phyloP scores from a whole-genome alignment of 2,329 filamentous ascomycete species.

The Botryotinia convoluta region DNA sequence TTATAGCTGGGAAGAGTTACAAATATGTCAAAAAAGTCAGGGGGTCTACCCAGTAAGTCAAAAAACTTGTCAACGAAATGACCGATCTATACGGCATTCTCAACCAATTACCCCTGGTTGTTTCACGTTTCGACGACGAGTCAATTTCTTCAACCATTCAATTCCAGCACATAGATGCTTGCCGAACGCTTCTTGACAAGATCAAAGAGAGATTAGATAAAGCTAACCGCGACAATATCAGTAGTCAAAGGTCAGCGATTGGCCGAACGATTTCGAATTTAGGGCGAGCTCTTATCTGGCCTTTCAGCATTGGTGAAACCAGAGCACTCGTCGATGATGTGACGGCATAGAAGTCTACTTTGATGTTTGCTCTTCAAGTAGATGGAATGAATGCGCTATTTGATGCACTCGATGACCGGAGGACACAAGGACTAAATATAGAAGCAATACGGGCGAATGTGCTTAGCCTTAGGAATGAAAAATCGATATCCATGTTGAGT shows the following conservation, averaged over 20 bases:
- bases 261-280: conserved; percentile 6
- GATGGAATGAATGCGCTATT: conserved; percentile 1
- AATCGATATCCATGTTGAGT: background rate
- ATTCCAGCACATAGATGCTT: background rate
- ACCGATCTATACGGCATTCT: conserved; percentile 5
- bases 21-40: conserved; percentile 17
- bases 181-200: background rate
- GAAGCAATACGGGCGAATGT: background rate
- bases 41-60: conserved; percentile 8
- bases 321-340: conserved; percentile 5
- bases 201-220: background rate
- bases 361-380: conserved; percentile 6
- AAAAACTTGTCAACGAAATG: conserved; percentile 10
- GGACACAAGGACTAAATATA: background rate
- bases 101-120: background rate
- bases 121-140: background rate
- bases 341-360: conserved; percentile 3
- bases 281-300: conserved; percentile 5
- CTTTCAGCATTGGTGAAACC: conserved; percentile 6
- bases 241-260: background rate
- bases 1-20: conserved; percentile 12
- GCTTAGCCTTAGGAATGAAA: background rate
- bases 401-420: background rate
- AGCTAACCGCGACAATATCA: background rate
- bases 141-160: background rate